Evolutionary conservation across 1,284 basidiomycete species (phyloP).

Genomic region (Papiliotrema fonsecae): DNA sequence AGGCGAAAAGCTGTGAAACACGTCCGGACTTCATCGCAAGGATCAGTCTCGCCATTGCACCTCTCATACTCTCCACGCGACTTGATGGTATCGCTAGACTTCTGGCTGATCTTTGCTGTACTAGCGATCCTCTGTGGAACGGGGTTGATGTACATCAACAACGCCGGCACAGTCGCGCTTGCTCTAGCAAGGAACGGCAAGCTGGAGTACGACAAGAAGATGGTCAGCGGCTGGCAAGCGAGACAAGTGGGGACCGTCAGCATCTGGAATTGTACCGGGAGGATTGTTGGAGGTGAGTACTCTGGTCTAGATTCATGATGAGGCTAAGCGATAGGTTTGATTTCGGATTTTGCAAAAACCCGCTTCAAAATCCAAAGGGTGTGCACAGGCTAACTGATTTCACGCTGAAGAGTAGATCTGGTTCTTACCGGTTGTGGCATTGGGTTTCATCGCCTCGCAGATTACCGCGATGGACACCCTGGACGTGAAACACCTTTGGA

Average conservation of each 20-base stretch:
- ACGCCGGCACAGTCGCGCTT: constrained; percentile 86
- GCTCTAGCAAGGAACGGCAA: constrained; percentile 69
- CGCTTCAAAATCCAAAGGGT: constrained; percentile 58
- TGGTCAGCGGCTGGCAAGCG: constrained; percentile 72
- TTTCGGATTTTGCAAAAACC: constrained; percentile 67
- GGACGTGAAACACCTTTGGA: constrained; percentile 63
- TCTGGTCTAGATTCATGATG: not conserved
- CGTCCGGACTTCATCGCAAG: not conserved
- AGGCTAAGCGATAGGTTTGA: constrained; percentile 52
- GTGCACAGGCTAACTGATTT: not conserved
- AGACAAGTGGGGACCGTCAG: constrained; percentile 80
- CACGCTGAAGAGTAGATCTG: constrained; percentile 49
- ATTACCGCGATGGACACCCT: constrained; percentile 57
- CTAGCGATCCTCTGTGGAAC: constrained; percentile 74
- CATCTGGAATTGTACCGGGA: constrained; percentile 74
- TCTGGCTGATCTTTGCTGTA: constrained; percentile 67
- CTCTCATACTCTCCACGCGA: constrained; percentile 26
- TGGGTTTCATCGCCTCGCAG: constrained; percentile 67
- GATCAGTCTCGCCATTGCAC: constrained; percentile 16
- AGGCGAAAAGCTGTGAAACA: constrained; percentile 3
- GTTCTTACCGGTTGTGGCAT: constrained; percentile 63
- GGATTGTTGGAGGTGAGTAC: constrained; percentile 65
- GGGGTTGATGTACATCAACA: constrained; percentile 92
- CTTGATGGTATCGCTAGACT: constrained; percentile 54
- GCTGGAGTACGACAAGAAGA: constrained; percentile 59